Conservation (phyloP, 2,329 filamentous ascomycete genomes). For the Plectosphaerella cucumerina region DNA sequence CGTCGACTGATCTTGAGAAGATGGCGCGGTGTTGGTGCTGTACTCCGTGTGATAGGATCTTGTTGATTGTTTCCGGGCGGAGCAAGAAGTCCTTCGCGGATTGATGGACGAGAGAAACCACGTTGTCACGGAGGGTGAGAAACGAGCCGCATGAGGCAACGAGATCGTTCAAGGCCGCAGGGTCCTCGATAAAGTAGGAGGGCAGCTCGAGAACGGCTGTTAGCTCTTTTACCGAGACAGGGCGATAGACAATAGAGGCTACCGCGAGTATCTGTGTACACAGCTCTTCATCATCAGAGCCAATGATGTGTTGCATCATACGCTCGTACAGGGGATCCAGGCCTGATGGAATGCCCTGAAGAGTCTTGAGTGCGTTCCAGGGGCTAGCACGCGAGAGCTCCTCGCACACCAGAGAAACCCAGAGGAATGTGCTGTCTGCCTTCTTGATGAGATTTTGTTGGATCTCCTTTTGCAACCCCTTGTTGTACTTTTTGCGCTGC, state of each 20-base stretch:
- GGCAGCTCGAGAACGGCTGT: not conserved
- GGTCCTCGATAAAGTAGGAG: not conserved
- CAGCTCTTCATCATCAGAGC: not conserved
- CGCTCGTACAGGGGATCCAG: not conserved
- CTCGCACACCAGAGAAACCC: slow-evolving; percentile 23
- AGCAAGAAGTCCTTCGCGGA: slow-evolving; percentile 38
- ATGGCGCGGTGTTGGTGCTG: slow-evolving; percentile 22
- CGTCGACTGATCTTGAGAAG: slow-evolving; percentile 26
- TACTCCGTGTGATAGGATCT: slow-evolving; percentile 23
- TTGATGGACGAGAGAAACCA: slow-evolving; percentile 34
- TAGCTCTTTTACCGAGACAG: not conserved
- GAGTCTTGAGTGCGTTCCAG: not conserved
- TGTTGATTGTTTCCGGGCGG: slow-evolving; percentile 6
- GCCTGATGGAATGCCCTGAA: not conserved
- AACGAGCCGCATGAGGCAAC: slow-evolving; percentile 35
- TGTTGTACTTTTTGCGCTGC: slow-evolving; percentile 4
- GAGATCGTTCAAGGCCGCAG: slow-evolving; percentile 17
- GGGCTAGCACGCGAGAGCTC: slow-evolving; percentile 5
- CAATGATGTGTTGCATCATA: not conserved
- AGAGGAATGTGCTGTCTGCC: slow-evolving; percentile 33
- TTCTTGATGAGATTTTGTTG: slow-evolving; percentile 19
- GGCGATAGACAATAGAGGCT: not conserved
- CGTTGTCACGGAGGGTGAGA: slow-evolving; percentile 23
- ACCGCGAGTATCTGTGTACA: not conserved
- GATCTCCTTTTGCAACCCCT: slow-evolving; percentile 4